Base-by-base conservation (phyloP, 805 yeast species). In the Candida ipomoeae region DNA sequence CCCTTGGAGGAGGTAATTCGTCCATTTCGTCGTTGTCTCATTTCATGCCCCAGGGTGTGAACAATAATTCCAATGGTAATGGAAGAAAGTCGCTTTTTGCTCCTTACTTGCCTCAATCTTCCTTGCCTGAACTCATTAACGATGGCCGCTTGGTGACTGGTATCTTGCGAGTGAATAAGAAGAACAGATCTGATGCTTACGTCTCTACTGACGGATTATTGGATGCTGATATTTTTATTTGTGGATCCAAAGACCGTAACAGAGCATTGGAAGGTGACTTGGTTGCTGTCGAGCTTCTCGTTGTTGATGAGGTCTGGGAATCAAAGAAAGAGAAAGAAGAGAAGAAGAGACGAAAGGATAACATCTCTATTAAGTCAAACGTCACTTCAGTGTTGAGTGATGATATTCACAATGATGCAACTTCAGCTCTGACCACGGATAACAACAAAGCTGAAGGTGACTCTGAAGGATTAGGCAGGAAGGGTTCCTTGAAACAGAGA, bases 191-290 rank as follows among this genome's bases (percentile, higher is more conserved):
- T 1, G 98, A 94, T 70, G 99, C 99, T 0, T 94, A 95, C 70
- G 98, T 94, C n/a, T 83, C 96, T 6, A 92, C 98, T 0, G 97
- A 91, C 66, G 97, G 97, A 1, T 79, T 91, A 32, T 78, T 94
- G 55, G 99, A 94, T 68, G 96, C 99, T 0, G 99, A 94, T 68
- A 89, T 94, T 54, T 94, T 90, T 64, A 94, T 94, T 57, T 94
- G 98, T 73, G 99, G 99, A 10, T 91, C 98, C 10, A 94, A 94
- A 67, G 99, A 94, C 69, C 87, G 99, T 67, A 94, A 94, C 69
- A 84, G 99, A 66, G 98, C 99, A 2, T 74, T 94, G 48, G 99
- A 94, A 69, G 97, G 97, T 50, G 99, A 94, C 66, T 73, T 89
- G 46, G 99, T 94, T 37, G 99, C 99, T 0, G 91, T 94, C 20